A percentile compares a stretch with the other conserved stretches of the same genome.
Conservation (phyloP, 805 yeast genomes). For the Pichia californica region DNA sequence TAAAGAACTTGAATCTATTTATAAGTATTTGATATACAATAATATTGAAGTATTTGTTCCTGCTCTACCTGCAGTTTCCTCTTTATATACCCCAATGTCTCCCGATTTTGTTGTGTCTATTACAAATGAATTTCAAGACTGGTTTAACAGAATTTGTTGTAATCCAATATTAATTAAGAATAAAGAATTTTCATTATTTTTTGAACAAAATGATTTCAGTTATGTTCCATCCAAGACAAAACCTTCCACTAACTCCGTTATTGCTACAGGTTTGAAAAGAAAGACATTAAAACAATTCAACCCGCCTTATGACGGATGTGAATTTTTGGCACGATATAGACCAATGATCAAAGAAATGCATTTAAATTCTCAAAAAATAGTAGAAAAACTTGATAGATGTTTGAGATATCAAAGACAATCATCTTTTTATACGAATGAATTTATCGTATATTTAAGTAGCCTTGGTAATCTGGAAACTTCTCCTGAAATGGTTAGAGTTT, state of each 20-base stretch:
- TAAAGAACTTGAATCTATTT: conserved; percentile 68
- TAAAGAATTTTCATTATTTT: conserved; percentile 79
- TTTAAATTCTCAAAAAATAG: conserved; percentile 48
- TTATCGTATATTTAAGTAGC: conserved; percentile 34
- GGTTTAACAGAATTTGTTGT: conserved; percentile 70
- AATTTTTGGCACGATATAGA: conserved; percentile 75
- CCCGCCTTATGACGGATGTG: conserved; percentile 84
- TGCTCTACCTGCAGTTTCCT: conserved; percentile 66
- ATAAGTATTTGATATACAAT: conserved; percentile 69
- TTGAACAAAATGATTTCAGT: conserved; percentile 33
- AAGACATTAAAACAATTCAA: conserved; percentile 87
- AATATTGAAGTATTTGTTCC: conserved; percentile 93
- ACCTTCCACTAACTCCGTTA: conserved; percentile 34
- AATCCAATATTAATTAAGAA: conserved; percentile 81
- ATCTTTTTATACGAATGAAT: conserved; percentile 40
- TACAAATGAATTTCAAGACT: conserved; percentile 58
- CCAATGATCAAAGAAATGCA: conserved; percentile 80
- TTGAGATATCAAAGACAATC: conserved; percentile 53
- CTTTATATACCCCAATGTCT: conserved; percentile 78
- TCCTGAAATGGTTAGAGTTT: conserved; percentile 71
- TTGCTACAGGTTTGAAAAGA: conserved; percentile 81
- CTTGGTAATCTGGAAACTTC: conserved; percentile 38
- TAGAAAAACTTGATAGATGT: conserved; percentile 44
- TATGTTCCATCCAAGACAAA: conserved; percentile 35
- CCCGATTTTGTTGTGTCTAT: conserved; percentile 68